Evolutionary conservation across 768 basidiomycete genomes (phyloP), one percentile per base, ranked within the genome.

Genomic region (Mycena olivaceomarginata): DNA sequence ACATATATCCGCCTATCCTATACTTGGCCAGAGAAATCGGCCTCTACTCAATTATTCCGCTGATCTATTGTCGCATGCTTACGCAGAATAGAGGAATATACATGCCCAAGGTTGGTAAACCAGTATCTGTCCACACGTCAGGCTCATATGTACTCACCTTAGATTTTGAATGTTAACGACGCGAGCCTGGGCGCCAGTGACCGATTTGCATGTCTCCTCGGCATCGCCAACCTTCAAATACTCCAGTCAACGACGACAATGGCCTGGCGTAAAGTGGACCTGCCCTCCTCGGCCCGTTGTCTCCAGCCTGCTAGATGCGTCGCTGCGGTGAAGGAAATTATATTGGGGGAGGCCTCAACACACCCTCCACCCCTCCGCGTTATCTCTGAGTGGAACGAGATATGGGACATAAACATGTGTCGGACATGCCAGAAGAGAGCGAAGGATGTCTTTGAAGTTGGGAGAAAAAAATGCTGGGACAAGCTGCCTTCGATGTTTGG

Each of bases 11-110:
- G 6, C 51, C 7, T 7, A n/a, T 48, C 4, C 53, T 63, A 53
- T 40, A 37, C 16, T 39, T 75, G 40, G 68, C 68, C n/a, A 64
- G 51, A 40, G 75, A 76, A 66, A n/a, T 76, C 51, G 75, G 62
- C n/a, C 69, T 71, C 20, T 16, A 57, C n/a, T 76, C 75, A 6
- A 67, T 72, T 43, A 56, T 76, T 37, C 75, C 75, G 3, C 7
- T 46, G 11, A 60, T 22, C 45, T 77, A 72, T 46, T 15, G 13
- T 18, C 48, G 64, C 4, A 25, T 63, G 40, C 43, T 15, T 5
- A 22, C 15, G 9, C 59, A 3, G 5, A 13, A 39, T 15, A 37
- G 8, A 9, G 67, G 11, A 15, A 31, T 4, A 5, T 72, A 67
- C n/a, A 59, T 71, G 69, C 22, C 22, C 56, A 39, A 46, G 48